phyloP scores from a whole-genome alignment of 2,329 filamentous ascomycete genomes.

The Lizonia empirigonia region DNA sequence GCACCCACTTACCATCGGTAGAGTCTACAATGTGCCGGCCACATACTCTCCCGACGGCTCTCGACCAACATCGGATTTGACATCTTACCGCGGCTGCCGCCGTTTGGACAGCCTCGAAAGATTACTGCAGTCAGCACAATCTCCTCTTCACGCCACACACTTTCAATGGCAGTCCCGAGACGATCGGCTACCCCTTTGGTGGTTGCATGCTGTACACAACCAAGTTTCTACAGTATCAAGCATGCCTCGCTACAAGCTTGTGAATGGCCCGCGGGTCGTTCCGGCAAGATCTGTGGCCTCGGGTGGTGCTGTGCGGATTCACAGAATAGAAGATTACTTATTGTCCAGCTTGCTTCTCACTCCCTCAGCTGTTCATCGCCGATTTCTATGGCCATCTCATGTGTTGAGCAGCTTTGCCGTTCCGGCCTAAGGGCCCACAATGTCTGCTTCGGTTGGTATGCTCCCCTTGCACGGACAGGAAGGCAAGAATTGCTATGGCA shows the following conservation, averaged over 20 bases:
- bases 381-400: background rate
- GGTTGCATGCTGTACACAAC: background rate
- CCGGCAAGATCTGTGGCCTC: background rate
- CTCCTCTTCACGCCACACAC: background rate
- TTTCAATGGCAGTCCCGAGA: background rate
- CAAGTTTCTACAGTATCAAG: background rate
- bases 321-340: background rate
- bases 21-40: background rate
- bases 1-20: background rate
- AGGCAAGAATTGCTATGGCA: background rate
- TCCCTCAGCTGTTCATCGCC: background rate
- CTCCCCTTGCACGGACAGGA: background rate
- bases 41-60: background rate
- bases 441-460: background rate
- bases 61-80: background rate
- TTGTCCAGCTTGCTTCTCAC: background rate
- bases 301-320: background rate
- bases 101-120: background rate
- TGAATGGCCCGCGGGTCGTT: background rate
- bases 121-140: constrained; percentile 14
- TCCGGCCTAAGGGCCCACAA: background rate
- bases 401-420: background rate
- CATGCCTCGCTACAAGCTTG: background rate
- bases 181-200: background rate
- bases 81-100: constrained; percentile 10